Evolutionary conservation across 345 rosid species (phyloP).

Genomic region (Populus tremula): DNA sequence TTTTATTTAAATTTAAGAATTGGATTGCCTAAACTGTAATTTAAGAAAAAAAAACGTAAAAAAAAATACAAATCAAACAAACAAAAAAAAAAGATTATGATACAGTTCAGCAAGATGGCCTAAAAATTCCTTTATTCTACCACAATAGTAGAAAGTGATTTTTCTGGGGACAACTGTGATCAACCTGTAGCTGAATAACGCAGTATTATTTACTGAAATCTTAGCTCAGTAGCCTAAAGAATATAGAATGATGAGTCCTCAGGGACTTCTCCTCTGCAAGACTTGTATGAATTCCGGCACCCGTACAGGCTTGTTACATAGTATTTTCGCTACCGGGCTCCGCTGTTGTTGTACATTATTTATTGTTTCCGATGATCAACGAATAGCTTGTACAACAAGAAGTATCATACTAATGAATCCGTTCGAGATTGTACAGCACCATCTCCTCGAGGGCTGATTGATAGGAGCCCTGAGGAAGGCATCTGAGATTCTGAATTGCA

Average conservation of each 20-base stretch:
- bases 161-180: not conserved
- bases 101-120: too few species aligned
- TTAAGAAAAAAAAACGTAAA: too few species aligned
- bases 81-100: too few species aligned
- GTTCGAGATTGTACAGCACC: slow-evolving; percentile 85
- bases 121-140: too few species aligned
- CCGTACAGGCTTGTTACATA: slow-evolving; percentile 4
- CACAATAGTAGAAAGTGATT: too few species aligned
- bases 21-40: too few species aligned
- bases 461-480: slow-evolving; percentile 61
- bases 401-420: slow-evolving; percentile 50
- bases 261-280: slow-evolving; percentile 10
- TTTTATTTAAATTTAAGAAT: too few species aligned
- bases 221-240: slow-evolving; percentile 25
- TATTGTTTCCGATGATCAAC: not conserved
- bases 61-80: too few species aligned
- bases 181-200: slow-evolving; percentile 10
- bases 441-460: slow-evolving; percentile 70
- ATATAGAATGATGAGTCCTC: slow-evolving; percentile 28
- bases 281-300: not conserved
- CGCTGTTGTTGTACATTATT: not conserved
- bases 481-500: slow-evolving; percentile 62
- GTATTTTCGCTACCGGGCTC: not conserved
- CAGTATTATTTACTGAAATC: slow-evolving; percentile 26
- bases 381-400: not conserved